phyloP scores from a whole-genome alignment of 768 basidiomycete species.

The Termitomyces sp. region DNA sequence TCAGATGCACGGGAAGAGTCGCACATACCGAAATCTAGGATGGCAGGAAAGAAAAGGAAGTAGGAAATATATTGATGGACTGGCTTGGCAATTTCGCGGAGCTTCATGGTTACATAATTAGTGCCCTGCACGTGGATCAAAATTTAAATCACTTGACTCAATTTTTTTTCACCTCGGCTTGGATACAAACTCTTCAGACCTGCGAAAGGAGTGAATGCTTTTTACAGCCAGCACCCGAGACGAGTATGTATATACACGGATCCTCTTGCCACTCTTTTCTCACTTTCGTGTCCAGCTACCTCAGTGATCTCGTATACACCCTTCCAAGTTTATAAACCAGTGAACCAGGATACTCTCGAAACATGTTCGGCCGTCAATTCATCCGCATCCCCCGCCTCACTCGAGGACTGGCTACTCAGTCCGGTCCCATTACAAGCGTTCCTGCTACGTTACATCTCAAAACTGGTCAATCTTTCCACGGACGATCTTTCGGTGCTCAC shows the following conservation, averaged over 20 bases:
- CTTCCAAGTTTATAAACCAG: conserved; percentile 39
- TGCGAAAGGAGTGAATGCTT: conserved; percentile 51
- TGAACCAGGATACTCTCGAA: conserved; percentile 17
- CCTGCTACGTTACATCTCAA: conserved; percentile 92
- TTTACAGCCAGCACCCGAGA: conserved; percentile 86
- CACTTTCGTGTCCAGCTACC: conserved; percentile 52
- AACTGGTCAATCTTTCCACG: conserved; percentile 88
- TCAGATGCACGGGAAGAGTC: conserved; percentile 33
- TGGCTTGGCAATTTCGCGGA: neutral
- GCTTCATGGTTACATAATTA: conserved; percentile 44
- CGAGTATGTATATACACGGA: conserved; percentile 54
- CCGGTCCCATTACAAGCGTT: conserved; percentile 36
- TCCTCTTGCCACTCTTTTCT: conserved; percentile 14
- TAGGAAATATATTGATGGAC: conserved; percentile 1
- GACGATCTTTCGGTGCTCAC: conserved; percentile 85
- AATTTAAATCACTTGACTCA: conserved; percentile 11
- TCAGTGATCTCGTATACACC: conserved; percentile 88
- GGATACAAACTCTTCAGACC: conserved; percentile 12
- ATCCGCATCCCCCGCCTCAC: conserved; percentile 43
- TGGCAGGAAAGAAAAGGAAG: conserved; percentile 37
- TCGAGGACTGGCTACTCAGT: conserved; percentile 66
- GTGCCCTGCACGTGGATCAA: conserved; percentile 8
- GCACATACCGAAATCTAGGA: conserved; percentile 59
- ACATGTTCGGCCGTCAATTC: conserved; percentile 56
- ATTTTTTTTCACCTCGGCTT: conserved; percentile 4